Base-by-base conservation (phyloP, 2,329 filamentous ascomycete genomes). In the Arthrobotrys sinensis region DNA sequence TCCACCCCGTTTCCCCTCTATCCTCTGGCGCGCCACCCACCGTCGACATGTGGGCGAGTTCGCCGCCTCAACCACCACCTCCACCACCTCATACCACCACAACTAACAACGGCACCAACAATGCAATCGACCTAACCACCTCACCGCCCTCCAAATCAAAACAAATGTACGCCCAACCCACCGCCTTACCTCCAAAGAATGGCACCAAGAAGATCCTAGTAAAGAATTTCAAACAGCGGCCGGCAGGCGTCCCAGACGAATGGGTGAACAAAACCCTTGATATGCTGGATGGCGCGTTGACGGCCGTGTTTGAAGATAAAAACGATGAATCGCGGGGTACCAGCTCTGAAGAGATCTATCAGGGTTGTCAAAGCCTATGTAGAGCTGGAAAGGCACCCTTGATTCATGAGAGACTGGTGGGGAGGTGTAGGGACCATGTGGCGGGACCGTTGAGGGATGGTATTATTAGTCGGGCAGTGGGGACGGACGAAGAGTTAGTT, bases 301-400 rank as follows among this genome's bases (percentile, higher is more conserved):
- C 88, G 10, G 89, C 90, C 50, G 90, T 98, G 24, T 95, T 98
- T 83, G 86, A 86, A 5, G 88, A 89, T 46, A 85, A 86, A 76
- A 86, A 86, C 4, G 88, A 89, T 45, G 85, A 86, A 76, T 88
- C 88, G 66, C 89, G 92, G 0, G 85, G 85, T n/a, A 86, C 89
- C 78, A 94, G 94, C n/a, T 87, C 97, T 43, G 96, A 98, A 84
- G 91, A 93, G 81, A 87, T 99, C 12, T 98, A 97, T 83, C 90
- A 93, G 60, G 93, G 92, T 3, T 93, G 97, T 0, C 96, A 99
- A 87, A 94, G 97, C 83, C 88, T 97, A 10, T 99, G 96, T 84
- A 89, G 93, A 66, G 91, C 92, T 81, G 92, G 91, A 0, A 89
- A 90, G 81, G 91, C 93, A 1, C 87, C 88, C 16, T 87, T 89